Conservation (phyloP, 1,284 basidiomycete genomes). For the Microbotryum silenes-acaulis region DNA sequence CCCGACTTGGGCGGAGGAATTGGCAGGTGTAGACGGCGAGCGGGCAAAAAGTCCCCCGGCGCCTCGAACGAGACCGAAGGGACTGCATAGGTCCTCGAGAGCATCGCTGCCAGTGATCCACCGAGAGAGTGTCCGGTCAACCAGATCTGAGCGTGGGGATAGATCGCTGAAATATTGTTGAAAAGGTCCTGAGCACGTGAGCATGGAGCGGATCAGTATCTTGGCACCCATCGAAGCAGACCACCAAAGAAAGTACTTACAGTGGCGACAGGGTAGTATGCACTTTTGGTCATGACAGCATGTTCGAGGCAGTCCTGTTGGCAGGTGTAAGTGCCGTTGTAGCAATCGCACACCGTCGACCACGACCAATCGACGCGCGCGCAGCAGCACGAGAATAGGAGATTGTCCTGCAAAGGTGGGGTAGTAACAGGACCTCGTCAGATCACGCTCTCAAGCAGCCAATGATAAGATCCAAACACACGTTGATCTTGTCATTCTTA, state of each 20-base stretch:
- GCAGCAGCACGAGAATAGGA: conserved; percentile 98
- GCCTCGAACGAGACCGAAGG: conserved; percentile 86
- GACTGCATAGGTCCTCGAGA: conserved; percentile 85
- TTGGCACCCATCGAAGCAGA: not conserved
- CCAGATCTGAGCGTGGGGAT: conserved; percentile 89
- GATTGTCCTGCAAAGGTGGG: conserved; percentile 55
- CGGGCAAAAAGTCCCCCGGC: conserved; percentile 81
- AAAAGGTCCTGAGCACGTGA: conserved; percentile 61
- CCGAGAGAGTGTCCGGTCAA: conserved; percentile 85
- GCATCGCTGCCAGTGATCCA: conserved; percentile 73
- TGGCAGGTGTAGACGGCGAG: conserved; percentile 79
- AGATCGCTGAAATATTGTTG: conserved; percentile 88
- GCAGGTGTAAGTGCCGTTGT: conserved; percentile 72
- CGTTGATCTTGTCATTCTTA: conserved; percentile 84
- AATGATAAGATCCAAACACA: conserved; percentile 31
- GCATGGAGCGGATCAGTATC: not conserved
- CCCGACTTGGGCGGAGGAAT: conserved; percentile 42
- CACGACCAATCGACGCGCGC: conserved; percentile 89
- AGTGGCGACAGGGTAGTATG: conserved; percentile 71
- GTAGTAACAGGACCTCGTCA: not conserved
- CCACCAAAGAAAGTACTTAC: conserved; percentile 52
- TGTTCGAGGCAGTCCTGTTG: conserved; percentile 72
- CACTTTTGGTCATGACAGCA: conserved; percentile 68
- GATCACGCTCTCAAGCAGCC: not conserved
- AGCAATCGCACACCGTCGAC: conserved; percentile 90